phyloP scores from a whole-genome alignment of 179 eudicot species.

The Drosera spatulata region DNA sequence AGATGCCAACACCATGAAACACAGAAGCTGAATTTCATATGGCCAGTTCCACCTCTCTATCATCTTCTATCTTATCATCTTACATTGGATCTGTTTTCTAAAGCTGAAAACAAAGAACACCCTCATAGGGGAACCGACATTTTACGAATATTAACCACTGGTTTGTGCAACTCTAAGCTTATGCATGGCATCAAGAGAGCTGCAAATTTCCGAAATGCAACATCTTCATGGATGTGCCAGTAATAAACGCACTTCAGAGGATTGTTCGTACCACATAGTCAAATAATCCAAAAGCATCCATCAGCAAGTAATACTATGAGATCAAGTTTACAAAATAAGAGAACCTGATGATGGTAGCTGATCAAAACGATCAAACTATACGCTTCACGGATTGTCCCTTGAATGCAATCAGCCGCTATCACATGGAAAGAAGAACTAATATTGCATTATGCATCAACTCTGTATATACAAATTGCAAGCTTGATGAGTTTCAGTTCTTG shows the following conservation, averaged over 20 bases:
- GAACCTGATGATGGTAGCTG: constrained; percentile 21
- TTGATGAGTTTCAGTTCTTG: too few relatives aligned
- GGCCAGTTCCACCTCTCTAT: constrained; percentile 63
- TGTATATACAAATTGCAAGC: too few relatives aligned
- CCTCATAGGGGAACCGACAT: constrained; percentile 2
- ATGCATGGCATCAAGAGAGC: constrained; percentile 1
- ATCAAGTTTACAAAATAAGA: constrained; percentile 15
- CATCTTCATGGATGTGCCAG: too few relatives aligned
- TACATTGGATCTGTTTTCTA: constrained; percentile 12
- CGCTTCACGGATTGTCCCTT: too few relatives aligned
- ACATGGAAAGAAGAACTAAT: too few relatives aligned
- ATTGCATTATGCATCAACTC: too few relatives aligned
- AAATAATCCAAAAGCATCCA: constrained; percentile 20
- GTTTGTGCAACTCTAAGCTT: background rate
- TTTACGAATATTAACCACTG: background rate
- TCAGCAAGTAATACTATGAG: constrained; percentile 12
- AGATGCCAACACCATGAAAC: constrained; percentile 43
- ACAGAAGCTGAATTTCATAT: constrained; percentile 34
- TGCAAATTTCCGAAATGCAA: constrained; percentile 1
- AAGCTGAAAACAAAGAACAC: constrained; percentile 13
- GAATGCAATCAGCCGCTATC: too few relatives aligned
- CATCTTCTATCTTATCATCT: constrained; percentile 53
- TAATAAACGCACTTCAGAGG: too few relatives aligned
- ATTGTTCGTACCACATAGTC: constrained; percentile 12
- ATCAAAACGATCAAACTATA: too few relatives aligned